Percentiles rank a stretch among this genome's conserved stretches.
Conservation (phyloP, 176 grass and related monocot species). For the Zea luxurians region DNA sequence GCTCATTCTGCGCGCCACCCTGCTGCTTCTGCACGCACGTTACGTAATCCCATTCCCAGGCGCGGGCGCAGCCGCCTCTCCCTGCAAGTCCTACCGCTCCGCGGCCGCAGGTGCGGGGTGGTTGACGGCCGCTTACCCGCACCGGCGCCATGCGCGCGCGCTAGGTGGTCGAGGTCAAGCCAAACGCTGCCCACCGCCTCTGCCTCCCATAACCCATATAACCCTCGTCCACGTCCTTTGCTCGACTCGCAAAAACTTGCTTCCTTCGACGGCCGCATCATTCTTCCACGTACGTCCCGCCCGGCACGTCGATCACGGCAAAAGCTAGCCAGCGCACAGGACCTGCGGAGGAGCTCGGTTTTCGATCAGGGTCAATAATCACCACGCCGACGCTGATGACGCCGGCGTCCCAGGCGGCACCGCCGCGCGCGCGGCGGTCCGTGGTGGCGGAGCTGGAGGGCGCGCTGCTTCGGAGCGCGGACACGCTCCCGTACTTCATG, state of each 20-base stretch:
- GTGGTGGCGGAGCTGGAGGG: slow-evolving; percentile 84
- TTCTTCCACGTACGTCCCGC: not conserved
- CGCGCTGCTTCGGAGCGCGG: slow-evolving; percentile 46
- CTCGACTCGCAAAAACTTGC: not conserved
- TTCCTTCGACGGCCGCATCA: not conserved
- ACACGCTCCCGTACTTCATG: slow-evolving; percentile 84
- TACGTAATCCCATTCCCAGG: not conserved
- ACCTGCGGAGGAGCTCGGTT: not conserved
- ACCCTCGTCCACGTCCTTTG: not conserved
- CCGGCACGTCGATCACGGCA: not conserved
- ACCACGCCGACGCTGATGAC: not conserved
- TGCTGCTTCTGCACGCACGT: not conserved
- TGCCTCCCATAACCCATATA: not conserved
- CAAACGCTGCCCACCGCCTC: slow-evolving; percentile 43
- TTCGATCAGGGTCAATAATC: not conserved
- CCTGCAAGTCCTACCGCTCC: slow-evolving; percentile 3
- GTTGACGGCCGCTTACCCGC: slow-evolving; percentile 45
- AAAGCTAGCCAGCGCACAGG: too few species aligned
- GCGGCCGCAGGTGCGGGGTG: slow-evolving; percentile 17
- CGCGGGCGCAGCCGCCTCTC: not conserved
- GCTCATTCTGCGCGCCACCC: not conserved
- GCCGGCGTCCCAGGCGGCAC: not conserved
- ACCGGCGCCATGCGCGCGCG: slow-evolving; percentile 7
- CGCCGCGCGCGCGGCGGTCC: not conserved
- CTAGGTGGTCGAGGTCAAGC: slow-evolving; percentile 41